Base-by-base conservation (phyloP, 768 basidiomycete species). In the Pilatotrama ljubarskyi region DNA sequence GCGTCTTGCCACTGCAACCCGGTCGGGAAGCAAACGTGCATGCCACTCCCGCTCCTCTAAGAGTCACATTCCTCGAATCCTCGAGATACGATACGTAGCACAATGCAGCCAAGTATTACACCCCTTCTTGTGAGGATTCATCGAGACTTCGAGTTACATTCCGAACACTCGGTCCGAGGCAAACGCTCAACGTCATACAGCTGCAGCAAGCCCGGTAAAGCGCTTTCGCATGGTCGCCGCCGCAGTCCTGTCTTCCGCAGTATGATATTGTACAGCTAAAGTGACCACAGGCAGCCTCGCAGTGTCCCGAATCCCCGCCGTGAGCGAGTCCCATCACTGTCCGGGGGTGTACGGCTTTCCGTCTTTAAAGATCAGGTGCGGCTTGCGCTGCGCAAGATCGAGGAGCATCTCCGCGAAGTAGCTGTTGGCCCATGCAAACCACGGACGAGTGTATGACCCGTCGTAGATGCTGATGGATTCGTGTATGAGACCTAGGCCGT, bases 371-470 rank as follows among this genome's bases (percentile, higher is more conserved):
- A 91, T 82, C 26, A 91, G 76, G 49, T 78, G 76, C 4, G 90
- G 90, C 70, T 90, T 90, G 59, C 89, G 79, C 63, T 82, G 76
- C 41, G 90, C 90, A 35, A 92, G 76, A 65, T 92, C 89, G 54
- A 91, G 72, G 18, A 91, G 75, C 87, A 91, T 90, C 75, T 91
- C 90, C 36, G 90, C 84, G 67, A 91, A 91, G 71, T 87, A 92
- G 72, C 87, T 88, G 70, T 90, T 90, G 14, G 85, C 90, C 89
- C 88, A 91, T 20, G 90, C 89, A 71, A 91, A 91, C 88, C 88
- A 91, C 18, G 84, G 78, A 20, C 89, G 79, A 36, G 87, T 90
- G 66, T 88, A 90, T 15, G 72, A 74, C 18, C 71, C 64, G 35
- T 84, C 72, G 71, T 86, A 85, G 58, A 91, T 86, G 9, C 80